Evolutionary conservation across 1,284 basidiomycete genomes (phyloP), one percentile per base, ranked within the genome.

Genomic region (Gymnopus androsaceus): DNA sequence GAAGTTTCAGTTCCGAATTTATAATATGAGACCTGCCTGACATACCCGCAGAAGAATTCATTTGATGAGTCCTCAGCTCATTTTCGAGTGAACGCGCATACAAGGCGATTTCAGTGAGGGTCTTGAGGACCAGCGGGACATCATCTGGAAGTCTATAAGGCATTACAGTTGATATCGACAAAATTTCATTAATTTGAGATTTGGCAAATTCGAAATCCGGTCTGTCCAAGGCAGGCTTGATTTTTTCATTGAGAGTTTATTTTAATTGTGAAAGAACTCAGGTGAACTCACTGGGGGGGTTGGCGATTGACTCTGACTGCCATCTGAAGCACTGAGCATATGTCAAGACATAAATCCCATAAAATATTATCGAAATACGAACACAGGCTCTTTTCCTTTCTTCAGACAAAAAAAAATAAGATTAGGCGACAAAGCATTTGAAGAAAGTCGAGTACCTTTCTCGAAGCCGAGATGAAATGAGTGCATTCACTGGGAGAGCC

Each of bases 401-500:
- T n/a, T n/a, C n/a, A n/a, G n/a, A n/a, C n/a, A n/a, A n/a, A n/a
- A n/a, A n/a, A n/a, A n/a, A n/a, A n/a, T n/a, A n/a, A n/a, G n/a
- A n/a, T n/a, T n/a, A n/a, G n/a, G n/a, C n/a, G n/a, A n/a, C n/a
- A 21, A 40, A 21, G 19, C 38, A 40, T 21, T 40, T 21, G 9
- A 37, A 7, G 17, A 12, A 40, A n/a, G n/a, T n/a, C n/a, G n/a
- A n/a, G n/a, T 21, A 40, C 38, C 19, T 21, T 40, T 1, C 23
- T 40, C 14, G 8, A 19, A 40, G 19, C 15, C 8, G 19, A 40
- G 19, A 40, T 21, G 4, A 21, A 40, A 7, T 21, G 46, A 15
- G 56, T 57, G 21, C 56, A 57, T 36, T 57, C 45, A 21, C n/a
- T n/a, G n/a, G n/a, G n/a, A n/a, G 38, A 40, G 19, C 4, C 38